Base-by-base conservation (phyloP, 2,329 filamentous ascomycete species). In the Amesomyces nigricolor region DNA sequence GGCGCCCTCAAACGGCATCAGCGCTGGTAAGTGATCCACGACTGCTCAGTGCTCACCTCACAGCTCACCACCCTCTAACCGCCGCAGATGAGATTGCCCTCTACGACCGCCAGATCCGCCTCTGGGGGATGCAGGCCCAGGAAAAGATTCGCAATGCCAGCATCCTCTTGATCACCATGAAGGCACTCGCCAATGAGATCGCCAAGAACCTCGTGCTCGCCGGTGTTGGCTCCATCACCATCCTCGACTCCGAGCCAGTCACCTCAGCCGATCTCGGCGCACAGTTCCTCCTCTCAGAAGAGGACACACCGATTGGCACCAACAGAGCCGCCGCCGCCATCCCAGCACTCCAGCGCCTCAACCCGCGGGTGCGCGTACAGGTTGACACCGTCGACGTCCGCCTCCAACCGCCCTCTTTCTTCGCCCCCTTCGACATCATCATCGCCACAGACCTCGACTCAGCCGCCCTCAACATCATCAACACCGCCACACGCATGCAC, bases 121-220 rank as follows among this genome's bases (percentile, higher is more conserved):
- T 99, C 30, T 99, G 94, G 94, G 94, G 94, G 43, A 89, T 97
- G 67, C 86, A 94, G 66, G 94, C 94, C 6, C 94, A 99, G 71
- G 88, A 95, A 69, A 90, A 88, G 68, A 91, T 99, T 56, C 89
- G 92, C 64, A 88, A 82, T 57, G 90, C 94, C 57, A 91, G 91
- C 66, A 87, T 99, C 63, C 85, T 97, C 45, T 82, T 99, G 60
- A 86, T 99, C 63, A 91, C 86, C 30, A 84, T 96, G 70, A 89
- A 88, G 67, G 91, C 88, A 0, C 81, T 99, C 14, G 91, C 88
- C 56, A 95, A 92, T 68, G 94, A 99, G 73, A 87, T 97, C 53
- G 91, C 94, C 60, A 99, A 99, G 77, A 99, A 97, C 68, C 85
- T 99, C 19, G 92, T 96, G 16, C 83, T 99, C 2, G 91, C 94